Conservation (phyloP, 176 grass and related monocot genomes). For the Phragmites australis region DNA sequence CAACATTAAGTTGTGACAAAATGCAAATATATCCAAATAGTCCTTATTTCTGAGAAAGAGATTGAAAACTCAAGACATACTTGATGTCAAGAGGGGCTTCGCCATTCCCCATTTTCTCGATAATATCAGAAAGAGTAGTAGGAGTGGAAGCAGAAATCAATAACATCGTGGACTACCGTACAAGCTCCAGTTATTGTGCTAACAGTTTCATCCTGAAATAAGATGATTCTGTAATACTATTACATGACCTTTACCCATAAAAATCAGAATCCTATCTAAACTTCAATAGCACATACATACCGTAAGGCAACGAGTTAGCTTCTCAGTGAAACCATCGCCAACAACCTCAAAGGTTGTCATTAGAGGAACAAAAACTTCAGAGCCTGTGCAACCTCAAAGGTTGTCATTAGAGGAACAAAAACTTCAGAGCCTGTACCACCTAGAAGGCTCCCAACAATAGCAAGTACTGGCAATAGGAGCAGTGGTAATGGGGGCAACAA, state of each 20-base stretch:
- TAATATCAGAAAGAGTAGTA: constrained; percentile 82
- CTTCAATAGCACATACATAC: constrained; percentile 35
- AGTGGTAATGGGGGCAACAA: constrained; percentile 55
- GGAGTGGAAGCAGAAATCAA: constrained; percentile 84
- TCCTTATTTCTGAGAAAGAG: background rate
- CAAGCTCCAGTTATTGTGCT: constrained; percentile 56
- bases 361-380: constrained; percentile 66
- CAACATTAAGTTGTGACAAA: background rate
- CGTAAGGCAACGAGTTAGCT: constrained; percentile 66
- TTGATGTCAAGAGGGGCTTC: constrained; percentile 73
- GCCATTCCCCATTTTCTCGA: constrained; percentile 57
- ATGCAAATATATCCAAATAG: background rate
- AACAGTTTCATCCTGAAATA: constrained; percentile 60
- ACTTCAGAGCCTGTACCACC: constrained; percentile 70
- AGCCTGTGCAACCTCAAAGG: constrained; percentile 64
- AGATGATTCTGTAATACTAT: background rate
- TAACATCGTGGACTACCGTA: constrained; percentile 72
- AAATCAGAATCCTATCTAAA: background rate
- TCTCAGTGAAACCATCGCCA: constrained; percentile 55
- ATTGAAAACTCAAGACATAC: constrained; percentile 37
- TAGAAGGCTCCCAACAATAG: constrained; percentile 63
- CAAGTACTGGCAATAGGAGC: constrained; percentile 52
- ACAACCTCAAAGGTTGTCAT: constrained; percentile 81
- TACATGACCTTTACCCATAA: background rate
- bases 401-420: constrained; percentile 50